Conservation (phyloP, 2,329 filamentous ascomycete genomes). For the Bipolaris sorokiniana region DNA sequence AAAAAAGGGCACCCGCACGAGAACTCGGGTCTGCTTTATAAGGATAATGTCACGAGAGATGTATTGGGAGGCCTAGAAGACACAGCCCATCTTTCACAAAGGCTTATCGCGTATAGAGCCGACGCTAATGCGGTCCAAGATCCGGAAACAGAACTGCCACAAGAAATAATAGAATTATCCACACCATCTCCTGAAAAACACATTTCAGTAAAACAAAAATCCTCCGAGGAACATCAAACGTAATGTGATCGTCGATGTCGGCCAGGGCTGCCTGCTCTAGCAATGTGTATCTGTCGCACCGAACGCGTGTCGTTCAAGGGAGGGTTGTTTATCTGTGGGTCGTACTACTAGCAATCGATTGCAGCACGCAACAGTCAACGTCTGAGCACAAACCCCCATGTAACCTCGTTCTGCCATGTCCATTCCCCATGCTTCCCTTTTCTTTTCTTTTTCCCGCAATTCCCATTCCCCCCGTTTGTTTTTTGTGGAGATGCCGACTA, state of each 20-base stretch:
- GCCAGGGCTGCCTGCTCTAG: not conserved
- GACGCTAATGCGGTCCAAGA: constrained; percentile 11
- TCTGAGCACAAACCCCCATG: not conserved
- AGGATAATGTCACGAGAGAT: not conserved
- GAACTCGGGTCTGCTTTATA: not conserved
- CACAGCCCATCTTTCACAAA: not conserved
- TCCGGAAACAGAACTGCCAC: not conserved
- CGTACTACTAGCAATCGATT: not conserved
- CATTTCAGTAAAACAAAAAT: not conserved
- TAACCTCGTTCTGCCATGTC: not conserved
- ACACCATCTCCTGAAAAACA: not conserved
- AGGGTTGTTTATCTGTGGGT: constrained; percentile 3
- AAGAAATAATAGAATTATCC: not conserved
- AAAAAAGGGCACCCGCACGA: not conserved
- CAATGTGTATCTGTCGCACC: constrained; percentile 2
- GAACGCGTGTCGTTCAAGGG: constrained; percentile 14
- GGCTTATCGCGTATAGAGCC: constrained; percentile 10
- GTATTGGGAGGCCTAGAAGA: constrained; percentile 5
- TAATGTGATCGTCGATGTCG: not conserved
- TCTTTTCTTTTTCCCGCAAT: not conserved
- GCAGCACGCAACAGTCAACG: not conserved
- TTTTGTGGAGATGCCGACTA: too few species aligned
- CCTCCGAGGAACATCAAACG: not conserved
- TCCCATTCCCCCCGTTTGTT: too few species aligned
- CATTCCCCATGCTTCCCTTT: not conserved